Evolutionary conservation across 2,329 filamentous ascomycete species (phyloP).

Genomic region (Fusarium luffae): DNA sequence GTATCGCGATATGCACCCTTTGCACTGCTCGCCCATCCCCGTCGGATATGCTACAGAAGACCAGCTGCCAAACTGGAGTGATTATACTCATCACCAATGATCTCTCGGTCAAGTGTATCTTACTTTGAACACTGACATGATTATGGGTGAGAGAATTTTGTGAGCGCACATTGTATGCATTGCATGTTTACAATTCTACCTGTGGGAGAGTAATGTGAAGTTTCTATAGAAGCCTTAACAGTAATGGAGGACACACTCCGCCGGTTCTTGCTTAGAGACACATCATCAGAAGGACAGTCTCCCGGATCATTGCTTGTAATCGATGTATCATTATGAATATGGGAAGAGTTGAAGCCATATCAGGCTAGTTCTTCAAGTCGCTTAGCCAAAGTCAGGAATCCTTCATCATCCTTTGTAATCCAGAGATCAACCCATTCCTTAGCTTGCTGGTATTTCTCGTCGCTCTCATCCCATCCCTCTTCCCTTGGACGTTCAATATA

Average conservation of each 20-base stretch:
- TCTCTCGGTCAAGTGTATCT: background rate
- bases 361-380: slow-evolving; percentile 40
- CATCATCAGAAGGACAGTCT: background rate
- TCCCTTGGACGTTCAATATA: slow-evolving; percentile 78
- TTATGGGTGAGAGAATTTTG: too few species aligned
- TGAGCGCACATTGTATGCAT: too few species aligned
- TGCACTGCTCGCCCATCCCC: background rate
- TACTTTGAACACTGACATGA: background rate
- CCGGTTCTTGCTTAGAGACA: background rate
- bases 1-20: background rate
- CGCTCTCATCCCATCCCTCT: slow-evolving; percentile 67
- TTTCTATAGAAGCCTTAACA: background rate
- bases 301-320: too few species aligned
- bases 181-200: background rate
- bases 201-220: background rate
- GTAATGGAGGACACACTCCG: too few species aligned
- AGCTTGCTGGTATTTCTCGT: slow-evolving; percentile 62
- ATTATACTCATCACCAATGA: background rate
- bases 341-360: background rate
- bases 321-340: background rate
- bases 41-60: background rate
- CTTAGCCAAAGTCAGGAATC: slow-evolving; percentile 48
- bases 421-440: slow-evolving; percentile 58
- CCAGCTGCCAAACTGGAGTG: background rate
- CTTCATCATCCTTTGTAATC: slow-evolving; percentile 49